Conservation (phyloP, 176 grass and related monocot species). For the Oryza longistaminata region DNA sequence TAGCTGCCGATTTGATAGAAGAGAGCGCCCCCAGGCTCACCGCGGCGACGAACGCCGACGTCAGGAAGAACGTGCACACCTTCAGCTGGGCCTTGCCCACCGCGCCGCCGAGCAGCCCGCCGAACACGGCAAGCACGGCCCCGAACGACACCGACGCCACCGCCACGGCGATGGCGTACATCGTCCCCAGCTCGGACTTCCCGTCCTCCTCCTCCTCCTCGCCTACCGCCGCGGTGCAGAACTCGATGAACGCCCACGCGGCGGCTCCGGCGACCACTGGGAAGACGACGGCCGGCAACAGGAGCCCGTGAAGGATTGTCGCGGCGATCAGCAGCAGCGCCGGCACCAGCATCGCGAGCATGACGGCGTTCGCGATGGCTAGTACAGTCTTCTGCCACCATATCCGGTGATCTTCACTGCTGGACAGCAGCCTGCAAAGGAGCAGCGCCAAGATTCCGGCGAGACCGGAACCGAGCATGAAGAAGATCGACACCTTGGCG, state of each 20-base stretch:
- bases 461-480: not conserved
- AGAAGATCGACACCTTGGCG: not conserved
- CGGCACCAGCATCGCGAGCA: not conserved
- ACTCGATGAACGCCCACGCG: not conserved
- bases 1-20: too few relatives aligned
- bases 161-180: not conserved
- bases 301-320: slow-evolving; percentile 3
- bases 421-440: not conserved
- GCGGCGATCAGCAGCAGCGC: not conserved
- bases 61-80: not conserved
- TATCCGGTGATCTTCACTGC: not conserved
- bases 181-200: not conserved
- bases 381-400: not conserved
- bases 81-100: slow-evolving; percentile 2
- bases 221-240: not conserved
- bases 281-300: not conserved
- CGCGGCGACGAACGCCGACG: not conserved
- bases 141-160: slow-evolving; percentile 11
- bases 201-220: not conserved
- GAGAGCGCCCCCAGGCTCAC: not conserved
- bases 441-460: not conserved
- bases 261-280: not conserved
- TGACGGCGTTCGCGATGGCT: not conserved
- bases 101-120: not conserved
- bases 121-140: not conserved